A percentile compares a stretch with the other conserved stretches of the same genome.
These are phyloP conservation scores for Solanum sitiens DNA, from an alignment of 257 asterid genomes.

Conservation along the genomic window DNA sequence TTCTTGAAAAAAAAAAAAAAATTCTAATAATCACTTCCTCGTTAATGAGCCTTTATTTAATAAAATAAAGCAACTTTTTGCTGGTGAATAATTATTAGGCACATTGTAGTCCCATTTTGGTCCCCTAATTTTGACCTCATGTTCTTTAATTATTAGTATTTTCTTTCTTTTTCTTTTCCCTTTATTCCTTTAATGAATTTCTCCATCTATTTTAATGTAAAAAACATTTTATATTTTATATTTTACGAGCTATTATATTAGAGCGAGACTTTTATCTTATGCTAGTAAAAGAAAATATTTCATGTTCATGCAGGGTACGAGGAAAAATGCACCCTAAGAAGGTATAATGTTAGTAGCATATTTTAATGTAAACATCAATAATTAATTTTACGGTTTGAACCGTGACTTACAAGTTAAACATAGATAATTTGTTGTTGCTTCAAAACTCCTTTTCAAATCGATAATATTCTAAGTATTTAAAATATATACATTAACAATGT, in stretches of 20 bases:
- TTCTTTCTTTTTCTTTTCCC: not conserved
- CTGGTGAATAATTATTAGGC: not conserved
- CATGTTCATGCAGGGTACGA: not conserved
- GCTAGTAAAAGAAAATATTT: not conserved
- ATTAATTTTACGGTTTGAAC: not conserved
- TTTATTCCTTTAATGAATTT: not conserved
- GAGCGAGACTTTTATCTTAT: fast-evolving
- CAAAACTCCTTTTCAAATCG: not conserved
- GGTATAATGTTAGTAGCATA: not conserved
- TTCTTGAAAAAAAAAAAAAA: not conserved
- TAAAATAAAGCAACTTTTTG: not conserved
- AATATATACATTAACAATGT: not conserved
- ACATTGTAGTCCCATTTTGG: not conserved
- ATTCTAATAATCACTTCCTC: not conserved
- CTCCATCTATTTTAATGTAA: fast-evolving
- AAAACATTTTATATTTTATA: not conserved
- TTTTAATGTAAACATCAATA: not conserved
- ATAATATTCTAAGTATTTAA: not conserved
- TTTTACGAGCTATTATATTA: fast-evolving
- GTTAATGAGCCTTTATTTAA: not conserved
- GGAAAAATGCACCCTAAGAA: not conserved
- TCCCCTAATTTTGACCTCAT: not conserved
- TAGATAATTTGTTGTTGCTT: not conserved
- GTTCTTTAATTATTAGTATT: not conserved
- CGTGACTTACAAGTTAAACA: not conserved